These are phyloP conservation scores for Hemerocallis citrina DNA, from an alignment of 106 monocot genomes.

Conservation along the genomic window DNA sequence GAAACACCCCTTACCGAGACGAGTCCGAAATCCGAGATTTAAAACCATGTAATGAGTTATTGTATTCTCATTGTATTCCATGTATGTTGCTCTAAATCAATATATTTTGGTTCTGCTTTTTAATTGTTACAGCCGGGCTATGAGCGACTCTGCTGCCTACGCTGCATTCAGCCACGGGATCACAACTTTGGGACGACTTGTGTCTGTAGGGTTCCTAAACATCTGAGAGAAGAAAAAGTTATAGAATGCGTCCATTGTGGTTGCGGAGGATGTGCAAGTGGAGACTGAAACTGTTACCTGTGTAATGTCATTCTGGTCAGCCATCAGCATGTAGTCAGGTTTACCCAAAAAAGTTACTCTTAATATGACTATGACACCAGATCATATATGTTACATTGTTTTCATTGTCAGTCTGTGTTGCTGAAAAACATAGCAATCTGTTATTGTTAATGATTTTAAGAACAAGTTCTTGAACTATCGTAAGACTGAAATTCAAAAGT, in stretches of 20 bases:
- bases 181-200: constrained; percentile 95
- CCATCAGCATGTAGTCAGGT: neutral
- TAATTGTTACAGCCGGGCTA: constrained; percentile 60
- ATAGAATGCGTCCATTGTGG: constrained; percentile 97
- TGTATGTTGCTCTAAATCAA: neutral
- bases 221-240: constrained; percentile 87
- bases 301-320: neutral
- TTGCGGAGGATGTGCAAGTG: constrained; percentile 87
- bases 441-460: no score
- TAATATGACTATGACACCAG: neutral
- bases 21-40: no score
- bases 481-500: no score
- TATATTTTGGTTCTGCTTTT: neutral
- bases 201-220: constrained; percentile 88
- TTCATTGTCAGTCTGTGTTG: no score
- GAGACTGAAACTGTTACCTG: constrained; percentile 35
- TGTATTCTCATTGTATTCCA: neutral
- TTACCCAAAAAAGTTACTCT: neutral
- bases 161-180: constrained; percentile 90
- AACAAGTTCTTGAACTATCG: no score
- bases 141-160: constrained; percentile 88
- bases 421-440: no score
- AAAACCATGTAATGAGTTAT: no score
- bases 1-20: no score
- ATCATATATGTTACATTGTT: no score